Base-by-base conservation (phyloP, 805 yeast species). In the Osmozyma mogii region DNA sequence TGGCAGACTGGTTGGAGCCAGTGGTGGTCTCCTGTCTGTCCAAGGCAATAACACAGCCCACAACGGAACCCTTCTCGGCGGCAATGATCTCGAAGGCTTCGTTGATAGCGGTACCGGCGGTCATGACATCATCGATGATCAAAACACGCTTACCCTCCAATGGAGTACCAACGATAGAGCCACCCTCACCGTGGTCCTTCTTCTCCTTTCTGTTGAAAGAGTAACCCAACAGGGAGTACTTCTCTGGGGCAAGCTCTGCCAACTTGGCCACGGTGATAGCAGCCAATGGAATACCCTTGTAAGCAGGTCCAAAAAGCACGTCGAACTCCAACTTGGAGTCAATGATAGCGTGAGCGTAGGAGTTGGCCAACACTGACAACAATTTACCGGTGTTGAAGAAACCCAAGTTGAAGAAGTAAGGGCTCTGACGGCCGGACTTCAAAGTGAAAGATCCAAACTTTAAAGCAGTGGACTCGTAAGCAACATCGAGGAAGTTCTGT, bases 111-210 rank as follows among this genome's bases (percentile, higher is more conserved):
- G 97, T 92, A 23, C 98, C 98, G 1, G 97, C 97, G 36, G 97
- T 89, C 78, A 89, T 88, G 24, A 92, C 96, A 49, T 89, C 98
- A 56, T 92, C 98, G 38, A 89, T 85, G 47, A 92, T 84, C 47
- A 92, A 63, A 15, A 89, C 74, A 37, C 70, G 70, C 56, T 88
- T 81, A 28, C 72, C 82, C 37, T 70, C 68, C 45, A 89, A 70
- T 5, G 74, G 57, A 26, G 82, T 75, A 21, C 98, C 98, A 24
- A 92, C 97, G 45, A 89, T 83, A 34, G 73, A 72, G 9, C 98
- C 98, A 43, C 97, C 98, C 63, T 89, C 98, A 33, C 98, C 98
- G 52, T 89, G 98, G 52, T 88, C 96, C 61, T 89, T 89, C 66
- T 82, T 81, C 58, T 87, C 96, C 62, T 89, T 92, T 58, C 98